These are phyloP conservation scores for Cladochytrium replicatum DNA, from an alignment of 192 early-diverging fungal genomes.

Conservation along the genomic window DNA sequence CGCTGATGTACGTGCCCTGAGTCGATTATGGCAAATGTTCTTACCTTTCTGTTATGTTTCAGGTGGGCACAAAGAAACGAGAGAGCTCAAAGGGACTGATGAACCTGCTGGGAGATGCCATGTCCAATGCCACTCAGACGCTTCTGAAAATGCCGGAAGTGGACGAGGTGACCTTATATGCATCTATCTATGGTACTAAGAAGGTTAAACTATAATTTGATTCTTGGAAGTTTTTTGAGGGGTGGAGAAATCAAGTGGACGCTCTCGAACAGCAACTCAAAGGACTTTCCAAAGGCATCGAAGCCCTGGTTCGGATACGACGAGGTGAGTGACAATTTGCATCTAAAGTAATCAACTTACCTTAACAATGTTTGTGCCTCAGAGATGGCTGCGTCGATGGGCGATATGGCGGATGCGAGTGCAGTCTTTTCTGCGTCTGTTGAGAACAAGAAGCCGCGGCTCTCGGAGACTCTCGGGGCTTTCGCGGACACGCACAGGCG, in stretches of 20 bases:
- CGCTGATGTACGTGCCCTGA: constrained; percentile 32
- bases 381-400: no score
- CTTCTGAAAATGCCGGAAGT: background rate
- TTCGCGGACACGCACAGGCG: constrained; percentile 73
- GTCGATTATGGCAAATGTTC: constrained; percentile 1
- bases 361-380: no score
- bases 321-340: no score
- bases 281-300: constrained; percentile 74
- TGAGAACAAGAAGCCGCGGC: constrained; percentile 59
- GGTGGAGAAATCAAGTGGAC: background rate
- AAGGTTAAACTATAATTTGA: background rate
- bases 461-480: constrained; percentile 56
- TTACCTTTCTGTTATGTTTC: background rate
- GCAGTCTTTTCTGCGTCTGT: no score
- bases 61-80: constrained; percentile 5
- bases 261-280: constrained; percentile 64
- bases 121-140: background rate
- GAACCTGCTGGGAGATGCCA: constrained; percentile 1
- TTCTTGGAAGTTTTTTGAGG: background rate
- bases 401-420: no score
- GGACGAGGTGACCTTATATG: constrained; percentile 4
- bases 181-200: constrained; percentile 4
- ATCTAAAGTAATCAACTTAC: no score
- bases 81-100: constrained; percentile 9
- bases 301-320: constrained; percentile 55